phyloP scores from a whole-genome alignment of 495 filamentous ascomycete species.

The Sphaerosporella brunnea region DNA sequence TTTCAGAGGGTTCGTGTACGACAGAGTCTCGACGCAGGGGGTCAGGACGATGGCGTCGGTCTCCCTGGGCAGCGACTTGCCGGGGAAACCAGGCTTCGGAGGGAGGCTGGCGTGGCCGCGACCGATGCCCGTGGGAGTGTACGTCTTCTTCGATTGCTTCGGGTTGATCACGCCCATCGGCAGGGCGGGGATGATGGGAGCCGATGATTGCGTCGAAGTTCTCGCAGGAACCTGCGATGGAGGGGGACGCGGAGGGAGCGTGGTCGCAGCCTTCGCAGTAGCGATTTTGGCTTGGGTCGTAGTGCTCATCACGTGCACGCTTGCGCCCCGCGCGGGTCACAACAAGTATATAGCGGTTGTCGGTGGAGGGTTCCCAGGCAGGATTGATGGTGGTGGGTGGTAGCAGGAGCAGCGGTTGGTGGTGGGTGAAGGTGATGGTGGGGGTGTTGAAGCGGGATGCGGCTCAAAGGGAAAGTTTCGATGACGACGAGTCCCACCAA shows the following conservation, averaged over 20 bases:
- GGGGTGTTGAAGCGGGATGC: too few species aligned
- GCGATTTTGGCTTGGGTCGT: slow-evolving; percentile 13
- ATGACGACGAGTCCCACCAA: too few species aligned
- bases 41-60: slow-evolving; percentile 25
- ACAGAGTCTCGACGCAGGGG: slow-evolving; percentile 9
- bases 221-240: not conserved
- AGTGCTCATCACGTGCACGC: too few species aligned
- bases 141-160: slow-evolving; percentile 17
- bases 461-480: too few species aligned
- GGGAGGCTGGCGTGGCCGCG: slow-evolving; percentile 24
- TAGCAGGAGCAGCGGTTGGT: slow-evolving; percentile 2
- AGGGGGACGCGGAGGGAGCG: slow-evolving; percentile 13
- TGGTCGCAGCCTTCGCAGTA: slow-evolving; percentile 13
- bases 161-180: slow-evolving; percentile 15
- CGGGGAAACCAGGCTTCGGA: slow-evolving; percentile 20
- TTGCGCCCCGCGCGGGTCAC: too few species aligned
- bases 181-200: slow-evolving; percentile 20
- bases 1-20: slow-evolving; percentile 13
- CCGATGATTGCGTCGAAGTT: not conserved
- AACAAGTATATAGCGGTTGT: not conserved
- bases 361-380: slow-evolving; percentile 8
- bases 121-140: slow-evolving; percentile 22
- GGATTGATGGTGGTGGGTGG: slow-evolving; percentile 15
- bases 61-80: slow-evolving; percentile 22
- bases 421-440: not conserved